Percentiles rank a stretch among this genome's conserved stretches.
Evolutionary conservation across 2,329 filamentous ascomycete species (phyloP).

Genomic region (Calonectria ilicicola): DNA sequence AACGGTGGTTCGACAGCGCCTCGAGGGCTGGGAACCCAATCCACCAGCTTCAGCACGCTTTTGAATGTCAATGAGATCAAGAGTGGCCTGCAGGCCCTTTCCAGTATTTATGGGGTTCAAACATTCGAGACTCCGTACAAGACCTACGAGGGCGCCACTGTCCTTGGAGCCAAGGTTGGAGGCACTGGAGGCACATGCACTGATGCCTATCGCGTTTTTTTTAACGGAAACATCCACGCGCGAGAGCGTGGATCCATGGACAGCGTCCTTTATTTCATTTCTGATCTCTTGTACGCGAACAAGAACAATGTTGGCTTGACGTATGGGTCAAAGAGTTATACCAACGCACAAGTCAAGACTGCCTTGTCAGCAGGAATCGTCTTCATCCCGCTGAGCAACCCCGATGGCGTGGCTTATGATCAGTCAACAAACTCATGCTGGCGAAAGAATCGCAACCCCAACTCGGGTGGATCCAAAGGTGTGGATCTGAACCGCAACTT

Average conservation of each 20-base stretch:
- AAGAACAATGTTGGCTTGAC: constrained; percentile 59
- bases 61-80: constrained; percentile 26
- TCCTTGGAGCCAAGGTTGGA: constrained; percentile 56
- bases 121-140: constrained; percentile 54
- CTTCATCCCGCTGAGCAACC: constrained; percentile 59
- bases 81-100: constrained; percentile 22
- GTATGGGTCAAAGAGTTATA: constrained; percentile 63
- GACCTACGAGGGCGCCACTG: constrained; percentile 55
- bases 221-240: constrained; percentile 64
- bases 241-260: constrained; percentile 66
- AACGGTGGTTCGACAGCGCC: constrained; percentile 14
- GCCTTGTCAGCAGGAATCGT: constrained; percentile 61
- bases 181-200: constrained; percentile 37
- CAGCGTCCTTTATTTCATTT: constrained; percentile 66
- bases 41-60: constrained; percentile 60
- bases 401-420: constrained; percentile 61
- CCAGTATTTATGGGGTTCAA: constrained; percentile 12
- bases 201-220: constrained; percentile 57
- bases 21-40: constrained; percentile 57
- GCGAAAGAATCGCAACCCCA: constrained; percentile 63
- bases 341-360: constrained; percentile 60
- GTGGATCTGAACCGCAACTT: constrained; percentile 65
- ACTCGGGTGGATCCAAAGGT: constrained; percentile 49
- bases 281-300: constrained; percentile 65
- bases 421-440: constrained; percentile 59